These are phyloP conservation scores for Begonia peltatifolia DNA, from an alignment of 306 rosid genomes.

Conservation along the genomic window DNA sequence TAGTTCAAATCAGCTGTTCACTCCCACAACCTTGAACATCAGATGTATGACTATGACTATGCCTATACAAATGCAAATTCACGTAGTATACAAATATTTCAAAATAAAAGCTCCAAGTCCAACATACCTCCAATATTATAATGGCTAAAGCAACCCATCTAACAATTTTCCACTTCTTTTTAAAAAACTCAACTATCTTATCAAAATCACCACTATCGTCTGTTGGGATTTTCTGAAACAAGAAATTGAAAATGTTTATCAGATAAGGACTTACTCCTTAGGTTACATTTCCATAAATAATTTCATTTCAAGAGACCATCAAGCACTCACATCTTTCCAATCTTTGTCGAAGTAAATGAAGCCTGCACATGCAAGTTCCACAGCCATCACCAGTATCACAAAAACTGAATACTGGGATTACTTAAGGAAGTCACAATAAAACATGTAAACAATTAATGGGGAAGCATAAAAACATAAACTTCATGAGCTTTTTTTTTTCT, in stretches of 20 bases:
- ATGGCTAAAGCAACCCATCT: constrained; percentile 64
- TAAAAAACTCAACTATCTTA: constrained; percentile 47
- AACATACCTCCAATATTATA: no score
- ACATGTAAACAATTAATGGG: no score
- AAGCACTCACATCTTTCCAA: constrained; percentile 61
- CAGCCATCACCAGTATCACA: constrained; percentile 58
- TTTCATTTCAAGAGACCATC: no score
- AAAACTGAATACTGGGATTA: constrained; percentile 51
- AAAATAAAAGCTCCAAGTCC: constrained; percentile 49
- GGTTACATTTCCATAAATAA: constrained; percentile 12
- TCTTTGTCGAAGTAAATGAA: constrained; percentile 77
- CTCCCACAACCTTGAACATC: not conserved
- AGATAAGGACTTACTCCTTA: not conserved
- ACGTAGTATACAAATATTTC: not conserved
- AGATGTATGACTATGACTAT: no score
- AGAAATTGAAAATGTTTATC: not conserved
- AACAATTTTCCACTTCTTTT: constrained; percentile 51
- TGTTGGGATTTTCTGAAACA: constrained; percentile 54
- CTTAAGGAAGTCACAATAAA: constrained; percentile 41
- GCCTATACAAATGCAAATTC: not conserved
- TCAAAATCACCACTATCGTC: constrained; percentile 73
- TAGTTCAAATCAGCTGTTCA: not conserved
- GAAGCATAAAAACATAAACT: no score
- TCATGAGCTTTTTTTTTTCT: no score
- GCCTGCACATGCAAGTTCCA: constrained; percentile 74